phyloP scores from a whole-genome alignment of 345 rosid species.

The Atalantia buxifolia region DNA sequence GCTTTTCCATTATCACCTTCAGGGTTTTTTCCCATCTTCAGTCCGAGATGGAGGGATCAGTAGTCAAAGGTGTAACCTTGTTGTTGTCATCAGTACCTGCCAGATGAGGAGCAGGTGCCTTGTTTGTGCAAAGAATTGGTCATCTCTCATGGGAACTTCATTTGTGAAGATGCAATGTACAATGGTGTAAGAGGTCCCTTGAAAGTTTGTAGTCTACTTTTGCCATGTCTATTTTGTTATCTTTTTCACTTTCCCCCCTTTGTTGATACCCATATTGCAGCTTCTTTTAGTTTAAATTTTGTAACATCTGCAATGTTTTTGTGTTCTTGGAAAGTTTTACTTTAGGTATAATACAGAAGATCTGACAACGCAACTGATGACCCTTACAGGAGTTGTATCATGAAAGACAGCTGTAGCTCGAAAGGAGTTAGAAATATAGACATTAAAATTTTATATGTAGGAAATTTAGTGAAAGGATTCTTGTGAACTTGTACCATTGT shows the following conservation, averaged over 20 bases:
- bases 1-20: constrained; percentile 71
- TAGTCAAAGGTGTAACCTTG: constrained; percentile 19
- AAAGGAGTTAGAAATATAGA: constrained; percentile 34
- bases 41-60: constrained; percentile 81
- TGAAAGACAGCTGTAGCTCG: constrained; percentile 26
- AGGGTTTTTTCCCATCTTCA: constrained; percentile 60
- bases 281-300: constrained; percentile 19
- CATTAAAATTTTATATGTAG: constrained; percentile 31
- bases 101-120: constrained; percentile 14
- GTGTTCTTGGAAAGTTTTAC: constrained; percentile 24
- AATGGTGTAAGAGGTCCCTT: constrained; percentile 19
- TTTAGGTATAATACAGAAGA: constrained; percentile 28
- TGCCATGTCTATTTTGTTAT: background rate
- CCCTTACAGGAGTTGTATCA: constrained; percentile 24
- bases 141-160: constrained; percentile 9
- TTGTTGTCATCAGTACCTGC: constrained; percentile 10
- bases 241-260: background rate
- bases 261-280: constrained; percentile 23
- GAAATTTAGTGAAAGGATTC: constrained; percentile 28
- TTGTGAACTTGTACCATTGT: constrained; percentile 31
- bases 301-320: constrained; percentile 13
- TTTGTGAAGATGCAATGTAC: constrained; percentile 22
- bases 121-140: constrained; percentile 11
- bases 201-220: constrained; percentile 15
- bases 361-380: constrained; percentile 18